phyloP scores from a whole-genome alignment of 2,329 filamentous ascomycete genomes.

The Pseudocercospora ulei region DNA sequence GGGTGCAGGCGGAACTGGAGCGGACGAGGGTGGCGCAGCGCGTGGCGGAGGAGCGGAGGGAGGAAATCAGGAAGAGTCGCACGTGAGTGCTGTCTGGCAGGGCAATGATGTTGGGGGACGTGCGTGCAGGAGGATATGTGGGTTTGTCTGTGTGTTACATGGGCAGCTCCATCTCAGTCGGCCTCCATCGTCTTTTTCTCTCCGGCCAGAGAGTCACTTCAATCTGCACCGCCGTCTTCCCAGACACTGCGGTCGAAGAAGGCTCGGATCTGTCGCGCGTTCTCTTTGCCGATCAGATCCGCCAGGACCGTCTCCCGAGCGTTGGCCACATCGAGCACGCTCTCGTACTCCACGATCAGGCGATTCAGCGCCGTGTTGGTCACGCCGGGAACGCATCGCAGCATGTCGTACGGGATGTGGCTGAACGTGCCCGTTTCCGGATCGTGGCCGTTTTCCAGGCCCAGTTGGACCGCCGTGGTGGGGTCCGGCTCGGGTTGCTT shows the following conservation, averaged over 20 bases:
- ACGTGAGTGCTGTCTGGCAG: too few relatives aligned
- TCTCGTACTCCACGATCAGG: constrained; percentile 63
- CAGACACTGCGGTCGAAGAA: constrained; percentile 67
- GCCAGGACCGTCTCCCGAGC: constrained; percentile 65
- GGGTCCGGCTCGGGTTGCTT: constrained; percentile 86
- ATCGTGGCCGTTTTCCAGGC: constrained; percentile 54
- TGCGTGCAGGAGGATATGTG: neutral
- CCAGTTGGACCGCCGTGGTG: constrained; percentile 70
- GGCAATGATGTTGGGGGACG: neutral
- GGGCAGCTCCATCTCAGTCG: too few relatives aligned
- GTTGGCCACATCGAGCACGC: constrained; percentile 73
- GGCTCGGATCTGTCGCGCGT: constrained; percentile 61
- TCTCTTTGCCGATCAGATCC: constrained; percentile 65
- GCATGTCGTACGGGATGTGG: constrained; percentile 79
- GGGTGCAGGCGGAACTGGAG: constrained; percentile 27
- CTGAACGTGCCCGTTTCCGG: constrained; percentile 61
- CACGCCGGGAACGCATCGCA: constrained; percentile 73
- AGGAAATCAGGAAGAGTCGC: constrained; percentile 32
- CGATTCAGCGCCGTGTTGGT: constrained; percentile 66
- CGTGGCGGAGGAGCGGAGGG: constrained; percentile 28
- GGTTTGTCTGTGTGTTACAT: too few relatives aligned
- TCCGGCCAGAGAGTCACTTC: too few relatives aligned
- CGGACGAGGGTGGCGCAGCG: constrained; percentile 27
- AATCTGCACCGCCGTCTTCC: constrained; percentile 36
- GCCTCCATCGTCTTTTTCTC: too few relatives aligned